Percentiles rank a stretch among this genome's conserved stretches.
phyloP scores from a whole-genome alignment of 306 rosid species.

The Albizia julibrissin region DNA sequence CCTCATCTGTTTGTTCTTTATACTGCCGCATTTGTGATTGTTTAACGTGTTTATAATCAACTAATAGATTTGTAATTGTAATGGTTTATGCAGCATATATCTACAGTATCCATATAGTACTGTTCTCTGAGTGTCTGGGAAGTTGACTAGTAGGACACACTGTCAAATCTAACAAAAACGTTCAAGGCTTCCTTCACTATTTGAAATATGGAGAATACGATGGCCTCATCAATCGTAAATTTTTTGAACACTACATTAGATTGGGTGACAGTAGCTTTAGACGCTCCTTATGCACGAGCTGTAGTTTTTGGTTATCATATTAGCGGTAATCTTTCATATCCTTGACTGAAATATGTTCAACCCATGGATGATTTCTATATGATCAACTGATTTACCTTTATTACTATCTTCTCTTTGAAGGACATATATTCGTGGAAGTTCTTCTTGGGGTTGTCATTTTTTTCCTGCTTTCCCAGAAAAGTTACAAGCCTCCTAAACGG shows the following conservation, averaged over 20 bases:
- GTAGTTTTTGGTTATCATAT: constrained; percentile 84
- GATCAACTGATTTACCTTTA: background rate
- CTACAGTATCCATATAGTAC: background rate
- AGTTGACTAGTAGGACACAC: constrained; percentile 7
- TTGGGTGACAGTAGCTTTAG: constrained; percentile 63
- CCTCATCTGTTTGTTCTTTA: background rate
- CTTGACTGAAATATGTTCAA: background rate
- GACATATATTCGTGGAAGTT: constrained; percentile 85
- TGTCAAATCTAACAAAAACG: constrained; percentile 30
- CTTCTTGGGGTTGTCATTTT: constrained; percentile 81
- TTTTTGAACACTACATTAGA: constrained; percentile 57
- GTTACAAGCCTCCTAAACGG: constrained; percentile 97
- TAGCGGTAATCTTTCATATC: constrained; percentile 62
- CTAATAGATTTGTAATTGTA: background rate
- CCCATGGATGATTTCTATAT: background rate
- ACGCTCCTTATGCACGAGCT: constrained; percentile 89
- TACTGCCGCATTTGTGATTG: background rate
- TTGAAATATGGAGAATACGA: constrained; percentile 39
- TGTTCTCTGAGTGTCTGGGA: constrained; percentile 16
- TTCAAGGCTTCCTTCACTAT: constrained; percentile 35
- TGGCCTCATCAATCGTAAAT: constrained; percentile 55
- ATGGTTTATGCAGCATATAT: constrained; percentile 35
- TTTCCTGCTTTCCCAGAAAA: constrained; percentile 87
- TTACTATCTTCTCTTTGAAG: constrained; percentile 47
- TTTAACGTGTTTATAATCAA: background rate